Evolutionary conservation across 192 early-diverging fungal genomes (phyloP), one percentile per base, ranked within the genome.

Genomic region (Spizellomyces sp.): DNA sequence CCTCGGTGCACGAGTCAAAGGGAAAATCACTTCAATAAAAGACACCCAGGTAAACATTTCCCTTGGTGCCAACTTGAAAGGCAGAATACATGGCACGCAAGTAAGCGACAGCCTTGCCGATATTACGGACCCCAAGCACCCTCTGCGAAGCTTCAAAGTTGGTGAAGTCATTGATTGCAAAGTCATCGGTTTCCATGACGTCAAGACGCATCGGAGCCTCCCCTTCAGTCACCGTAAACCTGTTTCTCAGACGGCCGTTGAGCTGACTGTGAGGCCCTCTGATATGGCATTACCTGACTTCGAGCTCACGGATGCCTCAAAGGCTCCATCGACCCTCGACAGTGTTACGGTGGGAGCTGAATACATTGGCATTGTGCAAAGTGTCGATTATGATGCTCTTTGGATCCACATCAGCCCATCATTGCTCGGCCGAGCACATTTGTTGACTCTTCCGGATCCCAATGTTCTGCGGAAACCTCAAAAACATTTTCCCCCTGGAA

Each of bases 61-160:
- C 7, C 79, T 95, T 43, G 92, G 90, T 9, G 73, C 78, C 42
- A 90, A 91, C 68, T 71, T 93, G 36, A 84, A 87, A 69, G 93
- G 91, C 15, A 86, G 91, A 48, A 65, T 95, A 60, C 92, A 94
- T 68, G 70, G 88, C 48, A 86, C 89, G n/a, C 90, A 95, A 79
- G 72, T 90, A 3, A 70, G 74, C 47, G 88, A 91, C 64, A 47
- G 45, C 8, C 14, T 81, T 5, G 75, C 70, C 10, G 75, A 80
- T 9, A 57, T 84, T 41, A 41, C 62, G 6, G 67, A 78, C 27
- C 64, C 67, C 17, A 81, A 75, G 64, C 64, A 64, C 17, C 83
- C 88, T 48, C 73, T 89, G 9, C 46, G 19, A 7, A 1, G 19
- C 2, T 77, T 70, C 62, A 74, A 83, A 8, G 66, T 73, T 41